phyloP scores from a whole-genome alignment of 2,329 filamentous ascomycete species.

The Pseudovirgaria hyperparasitica region DNA sequence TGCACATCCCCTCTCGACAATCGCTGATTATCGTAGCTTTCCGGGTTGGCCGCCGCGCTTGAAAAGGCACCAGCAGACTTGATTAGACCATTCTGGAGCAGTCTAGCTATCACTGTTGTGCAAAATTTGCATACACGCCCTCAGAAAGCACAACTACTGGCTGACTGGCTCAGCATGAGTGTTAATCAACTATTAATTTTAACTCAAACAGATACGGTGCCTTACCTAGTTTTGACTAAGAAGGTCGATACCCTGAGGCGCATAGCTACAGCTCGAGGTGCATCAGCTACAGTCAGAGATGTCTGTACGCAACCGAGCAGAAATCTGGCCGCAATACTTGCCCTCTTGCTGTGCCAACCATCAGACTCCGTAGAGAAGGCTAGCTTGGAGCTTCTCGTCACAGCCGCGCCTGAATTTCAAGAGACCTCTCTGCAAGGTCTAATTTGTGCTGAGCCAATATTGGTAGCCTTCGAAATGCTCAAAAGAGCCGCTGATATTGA shows the following conservation, averaged over 20 bases:
- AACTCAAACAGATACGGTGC: conserved; percentile 71
- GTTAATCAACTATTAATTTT: conserved; percentile 60
- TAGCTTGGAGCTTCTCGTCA: conserved; percentile 54
- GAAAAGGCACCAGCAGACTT: conserved; percentile 52
- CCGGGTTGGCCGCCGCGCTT: conserved; percentile 56
- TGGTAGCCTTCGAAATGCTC: conserved; percentile 68
- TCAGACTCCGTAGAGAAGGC: conserved; percentile 54
- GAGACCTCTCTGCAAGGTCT: conserved; percentile 52
- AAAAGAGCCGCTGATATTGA: conserved; percentile 64
- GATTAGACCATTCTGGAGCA: conserved; percentile 81
- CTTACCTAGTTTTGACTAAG: conserved; percentile 70
- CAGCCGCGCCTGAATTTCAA: conserved; percentile 59
- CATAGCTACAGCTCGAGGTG: conserved; percentile 58
- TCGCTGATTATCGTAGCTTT: conserved; percentile 34
- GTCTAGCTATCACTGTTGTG: conserved; percentile 66
- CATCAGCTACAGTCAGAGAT: conserved; percentile 43
- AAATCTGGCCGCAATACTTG: conserved; percentile 47
- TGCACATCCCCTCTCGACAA: not conserved
- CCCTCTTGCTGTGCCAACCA: conserved; percentile 43
- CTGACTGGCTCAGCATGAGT: conserved; percentile 66
- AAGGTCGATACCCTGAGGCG: conserved; percentile 66
- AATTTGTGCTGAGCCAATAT: conserved; percentile 61
- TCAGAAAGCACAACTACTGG: conserved; percentile 68
- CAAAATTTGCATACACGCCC: conserved; percentile 71
- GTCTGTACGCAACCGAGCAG: conserved; percentile 43